These are phyloP conservation scores for Oryza nivara DNA, from an alignment of 176 grass and related monocot species.

Conservation along the genomic window DNA sequence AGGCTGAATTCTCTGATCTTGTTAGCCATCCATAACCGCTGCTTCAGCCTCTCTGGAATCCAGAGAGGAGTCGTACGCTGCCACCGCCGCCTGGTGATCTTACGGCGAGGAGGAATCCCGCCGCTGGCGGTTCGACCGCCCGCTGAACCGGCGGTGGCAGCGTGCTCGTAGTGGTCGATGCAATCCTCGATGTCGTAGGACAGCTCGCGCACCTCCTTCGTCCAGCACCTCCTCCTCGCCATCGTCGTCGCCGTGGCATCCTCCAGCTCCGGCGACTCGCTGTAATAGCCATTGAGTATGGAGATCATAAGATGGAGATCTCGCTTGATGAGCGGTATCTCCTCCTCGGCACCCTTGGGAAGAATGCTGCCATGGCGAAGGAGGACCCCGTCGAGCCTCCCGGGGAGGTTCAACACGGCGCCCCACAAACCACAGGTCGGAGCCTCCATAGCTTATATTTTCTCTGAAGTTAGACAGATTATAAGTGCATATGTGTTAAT, in stretches of 20 bases:
- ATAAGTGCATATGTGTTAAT: no score
- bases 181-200: constrained; percentile 30
- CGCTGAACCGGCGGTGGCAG: background rate
- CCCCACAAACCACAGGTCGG: no score
- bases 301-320: constrained; percentile 5
- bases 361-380: background rate
- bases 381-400: background rate
- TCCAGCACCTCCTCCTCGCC: constrained; percentile 1
- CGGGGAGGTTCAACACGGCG: background rate
- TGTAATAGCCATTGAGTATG: background rate
- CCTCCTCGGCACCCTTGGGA: background rate
- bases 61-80: background rate
- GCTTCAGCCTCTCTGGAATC: background rate
- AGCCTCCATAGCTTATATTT: no score
- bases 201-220: constrained; percentile 44
- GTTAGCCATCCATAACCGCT: constrained; percentile 39
- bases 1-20: constrained; percentile 40
- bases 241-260: no score
- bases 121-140: no score
- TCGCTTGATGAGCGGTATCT: constrained; percentile 23
- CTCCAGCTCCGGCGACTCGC: background rate
- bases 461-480: no score
- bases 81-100: background rate
- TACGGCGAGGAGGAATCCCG: background rate
- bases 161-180: background rate